phyloP scores from a whole-genome alignment of 306 rosid genomes.

The Rosa chinensis region DNA sequence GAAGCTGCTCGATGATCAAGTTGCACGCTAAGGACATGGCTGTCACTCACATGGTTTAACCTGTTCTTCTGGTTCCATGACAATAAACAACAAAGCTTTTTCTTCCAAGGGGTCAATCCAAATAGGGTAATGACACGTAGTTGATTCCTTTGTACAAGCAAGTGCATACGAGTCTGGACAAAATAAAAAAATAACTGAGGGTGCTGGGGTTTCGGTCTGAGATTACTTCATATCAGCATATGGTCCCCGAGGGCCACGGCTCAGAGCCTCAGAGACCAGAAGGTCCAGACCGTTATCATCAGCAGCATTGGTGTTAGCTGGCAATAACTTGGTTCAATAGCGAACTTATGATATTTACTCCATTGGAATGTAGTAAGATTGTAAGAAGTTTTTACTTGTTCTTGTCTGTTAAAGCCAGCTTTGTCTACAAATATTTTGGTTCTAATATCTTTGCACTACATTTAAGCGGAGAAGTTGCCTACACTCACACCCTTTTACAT shows the following conservation, averaged over 20 bases:
- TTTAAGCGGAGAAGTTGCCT: too few relatives aligned
- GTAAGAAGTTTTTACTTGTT: background rate
- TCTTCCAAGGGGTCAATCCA: conserved; percentile 23
- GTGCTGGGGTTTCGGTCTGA: background rate
- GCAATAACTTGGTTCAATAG: background rate
- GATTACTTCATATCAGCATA: background rate
- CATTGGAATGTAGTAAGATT: background rate
- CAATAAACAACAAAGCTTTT: conserved; percentile 9
- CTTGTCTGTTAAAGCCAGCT: background rate
- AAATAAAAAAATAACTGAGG: background rate
- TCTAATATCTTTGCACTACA: too few relatives aligned
- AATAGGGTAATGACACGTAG: conserved; percentile 50
- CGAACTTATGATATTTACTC: background rate
- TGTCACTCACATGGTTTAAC: conserved; percentile 59
- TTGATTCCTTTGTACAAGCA: conserved; percentile 22
- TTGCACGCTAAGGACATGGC: conserved; percentile 32
- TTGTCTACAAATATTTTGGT: background rate
- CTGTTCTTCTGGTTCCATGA: conserved; percentile 4
- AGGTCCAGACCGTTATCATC: background rate
- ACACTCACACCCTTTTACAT: background rate
- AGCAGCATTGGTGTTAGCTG: background rate
- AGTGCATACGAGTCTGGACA: conserved; percentile 30
- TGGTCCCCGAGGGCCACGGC: background rate
- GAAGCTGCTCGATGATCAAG: background rate
- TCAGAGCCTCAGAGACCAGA: background rate